Conservation (phyloP, 2,329 filamentous ascomycete genomes). For the Pseudogymnoascus destructans region DNA sequence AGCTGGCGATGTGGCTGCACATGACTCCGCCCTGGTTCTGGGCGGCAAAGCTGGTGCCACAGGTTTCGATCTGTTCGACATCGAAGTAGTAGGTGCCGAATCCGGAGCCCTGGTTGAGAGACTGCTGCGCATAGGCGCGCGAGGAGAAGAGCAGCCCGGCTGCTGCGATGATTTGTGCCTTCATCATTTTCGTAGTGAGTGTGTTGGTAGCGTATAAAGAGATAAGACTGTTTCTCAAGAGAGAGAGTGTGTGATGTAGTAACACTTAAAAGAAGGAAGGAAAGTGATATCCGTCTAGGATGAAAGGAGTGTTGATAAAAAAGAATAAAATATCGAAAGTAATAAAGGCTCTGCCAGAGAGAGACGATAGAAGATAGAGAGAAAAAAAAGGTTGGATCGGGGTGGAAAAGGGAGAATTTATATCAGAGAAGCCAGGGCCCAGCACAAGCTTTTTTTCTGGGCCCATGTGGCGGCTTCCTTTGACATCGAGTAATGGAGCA, state of each 20-base stretch:
- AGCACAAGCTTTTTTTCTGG: neutral
- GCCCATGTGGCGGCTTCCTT: neutral
- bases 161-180: neutral
- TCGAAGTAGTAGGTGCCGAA: slow-evolving; percentile 2
- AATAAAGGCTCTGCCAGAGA: neutral
- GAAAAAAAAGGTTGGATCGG: neutral
- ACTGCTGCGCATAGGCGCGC: neutral
- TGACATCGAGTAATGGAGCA: neutral
- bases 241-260: neutral
- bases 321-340: neutral
- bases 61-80: neutral
- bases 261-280: neutral
- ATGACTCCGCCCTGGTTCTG: neutral
- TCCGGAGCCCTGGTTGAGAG: neutral
- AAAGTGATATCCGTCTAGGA: neutral
- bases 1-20: neutral
- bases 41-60: neutral
- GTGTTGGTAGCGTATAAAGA: neutral
- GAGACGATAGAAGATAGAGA: neutral
- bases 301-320: neutral
- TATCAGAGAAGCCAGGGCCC: neutral
- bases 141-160: neutral
- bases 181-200: slow-evolving; percentile 1
- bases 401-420: neutral
- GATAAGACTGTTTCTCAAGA: neutral